phyloP scores from a whole-genome alignment of 192 early-diverging fungal species.

The Backusella parvicylindrica region DNA sequence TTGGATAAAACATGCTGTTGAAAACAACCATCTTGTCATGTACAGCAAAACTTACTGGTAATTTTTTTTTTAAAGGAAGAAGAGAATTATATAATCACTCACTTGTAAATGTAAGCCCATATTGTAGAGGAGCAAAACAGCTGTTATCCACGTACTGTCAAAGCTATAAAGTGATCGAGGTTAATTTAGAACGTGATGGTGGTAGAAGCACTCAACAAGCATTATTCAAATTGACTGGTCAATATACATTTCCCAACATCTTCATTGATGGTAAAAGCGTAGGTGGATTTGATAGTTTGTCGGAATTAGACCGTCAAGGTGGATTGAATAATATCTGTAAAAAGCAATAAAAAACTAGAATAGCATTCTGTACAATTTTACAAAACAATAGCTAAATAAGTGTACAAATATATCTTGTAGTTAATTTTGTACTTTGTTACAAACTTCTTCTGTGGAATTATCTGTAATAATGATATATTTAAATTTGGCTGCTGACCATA shows the following conservation, averaged over 20 bases:
- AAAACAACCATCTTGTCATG: slow-evolving; percentile 14
- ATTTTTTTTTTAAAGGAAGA: background rate
- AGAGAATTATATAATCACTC: background rate
- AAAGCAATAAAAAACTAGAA: background rate
- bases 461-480: background rate
- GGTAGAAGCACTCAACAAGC: slow-evolving; percentile 11
- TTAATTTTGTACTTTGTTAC: background rate
- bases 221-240: slow-evolving; percentile 15
- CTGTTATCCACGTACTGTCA: slow-evolving; percentile 18
- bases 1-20: slow-evolving; percentile 9
- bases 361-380: background rate
- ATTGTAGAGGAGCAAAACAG: slow-evolving; percentile 27
- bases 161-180: slow-evolving; percentile 17
- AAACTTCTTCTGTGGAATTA: background rate
- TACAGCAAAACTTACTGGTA: slow-evolving; percentile 40
- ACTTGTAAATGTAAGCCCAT: slow-evolving; percentile 18
- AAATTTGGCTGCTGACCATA: background rate
- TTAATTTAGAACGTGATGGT: slow-evolving; percentile 18
- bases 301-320: slow-evolving; percentile 14
- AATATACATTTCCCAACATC: slow-evolving; percentile 24
- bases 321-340: slow-evolving; percentile 2
- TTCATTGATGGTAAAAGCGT: slow-evolving; percentile 19
- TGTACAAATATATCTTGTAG: background rate
- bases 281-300: slow-evolving; percentile 27
- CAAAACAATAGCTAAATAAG: background rate